phyloP scores from a whole-genome alignment of 257 asterid species.

The Nicotiana attenuata region DNA sequence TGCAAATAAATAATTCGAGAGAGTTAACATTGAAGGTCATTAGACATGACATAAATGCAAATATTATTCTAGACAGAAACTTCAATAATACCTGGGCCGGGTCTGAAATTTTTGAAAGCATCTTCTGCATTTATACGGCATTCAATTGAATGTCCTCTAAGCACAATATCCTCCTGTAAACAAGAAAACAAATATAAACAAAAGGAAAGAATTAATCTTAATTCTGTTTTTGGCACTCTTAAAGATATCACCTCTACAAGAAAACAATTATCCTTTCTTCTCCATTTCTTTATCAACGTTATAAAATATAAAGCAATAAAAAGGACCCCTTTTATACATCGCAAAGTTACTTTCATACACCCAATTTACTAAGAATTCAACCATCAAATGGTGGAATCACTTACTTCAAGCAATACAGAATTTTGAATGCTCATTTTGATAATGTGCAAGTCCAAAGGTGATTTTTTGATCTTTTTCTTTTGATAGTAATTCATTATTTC shows the following conservation, averaged over 20 bases:
- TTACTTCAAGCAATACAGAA: neutral
- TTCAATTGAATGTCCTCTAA: conserved; percentile 92
- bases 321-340: neutral
- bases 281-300: neutral
- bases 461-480: neutral
- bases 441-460: neutral
- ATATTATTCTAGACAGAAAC: conserved; percentile 2
- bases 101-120: conserved; percentile 98
- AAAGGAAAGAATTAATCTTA: neutral
- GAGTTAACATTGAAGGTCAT: neutral
- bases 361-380: neutral
- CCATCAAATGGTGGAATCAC: neutral
- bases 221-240: neutral
- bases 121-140: conserved; percentile 99
- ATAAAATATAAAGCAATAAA: neutral
- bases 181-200: conserved; percentile 10
- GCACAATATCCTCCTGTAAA: conserved; percentile 79
- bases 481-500: neutral
- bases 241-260: neutral
- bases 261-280: neutral
- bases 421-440: neutral
- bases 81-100: conserved; percentile 78
- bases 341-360: neutral
- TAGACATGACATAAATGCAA: neutral
- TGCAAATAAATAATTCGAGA: neutral